A percentile compares a stretch with the other conserved stretches of the same genome.
Evolutionary conservation across 192 early-diverging fungal species (phyloP).

Genomic region (Coemansia sp.): DNA sequence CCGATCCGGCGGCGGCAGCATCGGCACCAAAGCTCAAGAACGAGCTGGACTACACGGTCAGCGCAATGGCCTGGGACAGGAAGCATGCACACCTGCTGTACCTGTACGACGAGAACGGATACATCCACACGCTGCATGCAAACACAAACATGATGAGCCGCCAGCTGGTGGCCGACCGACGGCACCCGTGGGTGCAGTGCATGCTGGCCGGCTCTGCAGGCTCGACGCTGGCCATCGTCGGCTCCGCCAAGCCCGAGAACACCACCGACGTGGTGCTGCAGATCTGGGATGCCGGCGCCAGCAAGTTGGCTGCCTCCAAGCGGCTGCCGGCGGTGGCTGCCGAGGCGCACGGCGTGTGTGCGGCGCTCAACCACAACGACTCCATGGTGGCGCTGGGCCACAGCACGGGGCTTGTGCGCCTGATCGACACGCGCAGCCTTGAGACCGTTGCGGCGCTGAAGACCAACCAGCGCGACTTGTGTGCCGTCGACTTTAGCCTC

Average conservation of each 20-base stretch:
- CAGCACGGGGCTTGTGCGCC: constrained; percentile 33
- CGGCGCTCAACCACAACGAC: constrained; percentile 52
- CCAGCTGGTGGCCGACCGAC: constrained; percentile 24
- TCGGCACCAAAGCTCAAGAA: constrained; percentile 45
- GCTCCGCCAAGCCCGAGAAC: constrained; percentile 47
- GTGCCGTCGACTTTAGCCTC: constrained; percentile 36
- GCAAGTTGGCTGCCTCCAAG: constrained; percentile 21
- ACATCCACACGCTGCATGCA: constrained; percentile 48
- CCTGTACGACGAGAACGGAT: constrained; percentile 46
- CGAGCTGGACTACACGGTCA: constrained; percentile 48
- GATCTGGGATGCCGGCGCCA: constrained; percentile 50
- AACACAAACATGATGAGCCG: constrained; percentile 49
- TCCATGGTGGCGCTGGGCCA: constrained; percentile 41
- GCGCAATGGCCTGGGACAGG: constrained; percentile 51
- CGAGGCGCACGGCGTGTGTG: constrained; percentile 49
- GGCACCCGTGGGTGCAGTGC: constrained; percentile 46
- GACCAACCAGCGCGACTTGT: constrained; percentile 36
- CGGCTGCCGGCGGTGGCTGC: constrained; percentile 12
- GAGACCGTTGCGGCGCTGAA: constrained; percentile 38
- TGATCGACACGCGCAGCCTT: constrained; percentile 44
- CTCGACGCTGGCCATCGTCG: constrained; percentile 41
- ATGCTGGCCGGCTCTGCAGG: constrained; percentile 39
- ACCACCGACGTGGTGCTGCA: constrained; percentile 35
- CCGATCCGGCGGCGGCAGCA: constrained; percentile 29
- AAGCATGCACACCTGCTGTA: constrained; percentile 51